Percentiles rank a stretch among this genome's conserved stretches.
Conservation (phyloP, 495 filamentous ascomycete species). For the Annulohypoxylon stygium region DNA sequence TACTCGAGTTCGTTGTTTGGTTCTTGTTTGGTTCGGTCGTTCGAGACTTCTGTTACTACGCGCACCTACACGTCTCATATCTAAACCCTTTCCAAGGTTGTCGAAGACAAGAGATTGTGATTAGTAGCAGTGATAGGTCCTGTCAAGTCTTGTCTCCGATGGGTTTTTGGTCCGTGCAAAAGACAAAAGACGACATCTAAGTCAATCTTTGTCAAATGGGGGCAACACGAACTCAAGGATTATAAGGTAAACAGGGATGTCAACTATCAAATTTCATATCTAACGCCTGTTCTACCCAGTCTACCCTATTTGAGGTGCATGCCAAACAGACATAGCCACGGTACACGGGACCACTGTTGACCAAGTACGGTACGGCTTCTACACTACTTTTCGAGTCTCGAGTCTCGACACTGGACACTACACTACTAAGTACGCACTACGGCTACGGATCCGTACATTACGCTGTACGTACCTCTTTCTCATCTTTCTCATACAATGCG, state of each 20-base stretch:
- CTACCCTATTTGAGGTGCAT: conserved; percentile 41
- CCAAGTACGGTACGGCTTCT: conserved; percentile 30
- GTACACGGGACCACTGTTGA: conserved; percentile 39
- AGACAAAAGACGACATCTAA: conserved; percentile 6
- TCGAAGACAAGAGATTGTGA: conserved; percentile 5
- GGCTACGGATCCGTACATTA: not conserved
- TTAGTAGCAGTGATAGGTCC: not conserved
- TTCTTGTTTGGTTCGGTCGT: conserved; percentile 3
- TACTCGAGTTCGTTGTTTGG: conserved; percentile 8
- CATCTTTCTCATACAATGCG: not conserved
- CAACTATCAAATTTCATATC: conserved; percentile 37
- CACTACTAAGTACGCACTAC: not conserved
- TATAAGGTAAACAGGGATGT: conserved; percentile 39
- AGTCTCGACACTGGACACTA: not conserved
- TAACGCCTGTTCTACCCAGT: conserved; percentile 11
- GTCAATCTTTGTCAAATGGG: conserved; percentile 18
- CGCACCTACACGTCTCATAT: not conserved
- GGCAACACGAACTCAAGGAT: conserved; percentile 41
- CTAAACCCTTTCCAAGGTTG: not conserved
- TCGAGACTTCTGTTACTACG: not conserved
- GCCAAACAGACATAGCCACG: conserved; percentile 49
- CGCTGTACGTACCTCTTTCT: not conserved
- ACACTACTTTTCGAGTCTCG: not conserved
- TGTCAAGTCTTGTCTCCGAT: not conserved
- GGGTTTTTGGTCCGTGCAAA: conserved; percentile 28